Base-by-base conservation (phyloP, 2,329 filamentous ascomycete species). In the Aspergillus jensenii region DNA sequence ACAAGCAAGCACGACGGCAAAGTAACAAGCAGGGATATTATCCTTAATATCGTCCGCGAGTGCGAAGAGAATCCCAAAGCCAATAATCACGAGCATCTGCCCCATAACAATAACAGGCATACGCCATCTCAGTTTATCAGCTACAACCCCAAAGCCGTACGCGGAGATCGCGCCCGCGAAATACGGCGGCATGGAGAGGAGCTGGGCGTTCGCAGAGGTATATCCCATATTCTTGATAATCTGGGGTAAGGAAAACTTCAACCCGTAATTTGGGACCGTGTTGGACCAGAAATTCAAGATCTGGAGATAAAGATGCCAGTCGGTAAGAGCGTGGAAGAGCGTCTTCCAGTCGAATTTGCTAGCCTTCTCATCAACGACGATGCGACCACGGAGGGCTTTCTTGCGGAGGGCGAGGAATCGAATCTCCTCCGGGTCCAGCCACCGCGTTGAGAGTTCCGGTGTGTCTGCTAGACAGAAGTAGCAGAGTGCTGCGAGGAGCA, bases 131-230 rank as follows among this genome's bases (percentile, higher is more conserved):
- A 31, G 3, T 31, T 31, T 31, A 31, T 31, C 27, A 11, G 27
- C 27, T 4, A 31, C 27, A 31, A 31, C 4, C 27, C 27, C 27
- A 31, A 31, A 31, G 1, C 8, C 27, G 9, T 31, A 31, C 9
- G 27, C 27, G 1, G 27, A 31, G 27, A 31, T 31, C 3, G 27
- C 27, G 27, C 27, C 27, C 8, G 27, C 27, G 27, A 31, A 31
- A 31, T 92, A 91, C 0, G 89, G 88, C 0, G 89, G 88, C 0
- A 90, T 88, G 6, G 82, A 85, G 51, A 91, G 80, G 4, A 91
- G 78, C 67, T 92, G 89, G 1, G 87, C 83, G 12, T 75, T 82
- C 0, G 87, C 85, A 0, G 78, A 75, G 11, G 79, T 74, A 73
- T 87, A 82, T 4, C 81, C 81, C 67, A 82, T 69, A 47, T 81